Conservation (phyloP, 495 filamentous ascomycete genomes). For the Hypoxylon fuscum region DNA sequence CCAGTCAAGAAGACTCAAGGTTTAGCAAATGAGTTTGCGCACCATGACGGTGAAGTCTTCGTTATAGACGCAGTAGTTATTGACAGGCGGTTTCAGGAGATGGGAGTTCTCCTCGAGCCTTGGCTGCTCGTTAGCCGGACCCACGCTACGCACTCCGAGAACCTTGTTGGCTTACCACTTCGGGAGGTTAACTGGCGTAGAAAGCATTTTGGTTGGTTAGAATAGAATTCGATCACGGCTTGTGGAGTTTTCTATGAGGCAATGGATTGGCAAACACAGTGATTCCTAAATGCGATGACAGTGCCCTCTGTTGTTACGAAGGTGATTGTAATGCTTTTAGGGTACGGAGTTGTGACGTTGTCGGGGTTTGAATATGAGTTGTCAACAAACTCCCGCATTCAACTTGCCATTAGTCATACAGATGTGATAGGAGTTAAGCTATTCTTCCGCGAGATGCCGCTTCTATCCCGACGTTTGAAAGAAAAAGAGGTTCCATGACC, state of each 20-base stretch:
- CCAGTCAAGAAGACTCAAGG: neutral
- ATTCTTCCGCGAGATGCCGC: constrained; percentile 21
- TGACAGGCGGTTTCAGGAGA: constrained; percentile 92
- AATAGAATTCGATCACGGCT: constrained; percentile 10
- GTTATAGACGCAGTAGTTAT: constrained; percentile 97
- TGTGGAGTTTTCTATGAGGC: neutral
- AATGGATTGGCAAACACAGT: neutral
- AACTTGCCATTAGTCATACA: constrained; percentile 11
- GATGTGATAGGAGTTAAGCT: neutral
- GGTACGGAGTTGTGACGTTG: neutral
- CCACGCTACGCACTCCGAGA: constrained; percentile 10
- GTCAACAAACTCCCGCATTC: neutral
- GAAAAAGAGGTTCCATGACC: constrained; percentile 5
- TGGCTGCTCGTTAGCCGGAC: constrained; percentile 25
- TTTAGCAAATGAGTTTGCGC: constrained; percentile 26
- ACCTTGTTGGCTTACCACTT: constrained; percentile 71
- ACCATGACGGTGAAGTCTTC: constrained; percentile 82
- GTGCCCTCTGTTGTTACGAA: neutral
- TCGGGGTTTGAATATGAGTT: constrained; percentile 3
- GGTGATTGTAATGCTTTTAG: neutral
- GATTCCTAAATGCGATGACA: neutral
- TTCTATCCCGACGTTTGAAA: constrained; percentile 19
- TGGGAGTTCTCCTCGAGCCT: constrained; percentile 95
- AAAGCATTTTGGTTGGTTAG: constrained; percentile 51
- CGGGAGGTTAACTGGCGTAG: constrained; percentile 76